A percentile compares a stretch with the other conserved stretches of the same genome.
Conservation (phyloP, 768 basidiomycete species). For the Favolaschia claudopus region DNA sequence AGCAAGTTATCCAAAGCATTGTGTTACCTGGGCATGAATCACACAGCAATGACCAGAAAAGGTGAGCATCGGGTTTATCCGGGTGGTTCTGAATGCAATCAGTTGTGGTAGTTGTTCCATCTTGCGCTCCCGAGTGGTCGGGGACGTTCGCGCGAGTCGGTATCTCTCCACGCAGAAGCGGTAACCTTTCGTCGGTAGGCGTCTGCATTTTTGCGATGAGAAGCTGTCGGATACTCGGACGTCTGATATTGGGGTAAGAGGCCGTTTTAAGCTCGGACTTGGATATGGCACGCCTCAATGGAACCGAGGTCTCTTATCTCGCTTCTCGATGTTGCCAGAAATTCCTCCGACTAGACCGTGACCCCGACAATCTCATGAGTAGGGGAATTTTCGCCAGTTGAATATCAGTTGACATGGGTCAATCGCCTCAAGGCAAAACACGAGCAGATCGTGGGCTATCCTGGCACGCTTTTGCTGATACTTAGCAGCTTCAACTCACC, state of each 20-base stretch:
- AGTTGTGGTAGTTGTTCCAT: not conserved
- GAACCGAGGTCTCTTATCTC: not conserved
- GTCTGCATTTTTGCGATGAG: constrained; percentile 16
- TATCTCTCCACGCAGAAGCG: constrained; percentile 30
- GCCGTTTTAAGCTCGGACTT: constrained; percentile 17
- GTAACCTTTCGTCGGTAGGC: constrained; percentile 39
- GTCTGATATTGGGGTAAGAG: not conserved
- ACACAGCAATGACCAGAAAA: constrained; percentile 56
- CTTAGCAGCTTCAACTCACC: constrained; percentile 5
- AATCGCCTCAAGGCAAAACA: constrained; percentile 63
- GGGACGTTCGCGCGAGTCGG: not conserved
- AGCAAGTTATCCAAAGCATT: too few relatives aligned
- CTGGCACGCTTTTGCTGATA: constrained; percentile 10
- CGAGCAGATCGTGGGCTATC: constrained; percentile 34
- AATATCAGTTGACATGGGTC: constrained; percentile 28
- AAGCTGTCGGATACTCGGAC: not conserved
- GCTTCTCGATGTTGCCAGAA: not conserved
- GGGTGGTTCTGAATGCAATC: not conserved
- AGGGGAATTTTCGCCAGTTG: constrained; percentile 12
- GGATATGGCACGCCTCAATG: constrained; percentile 16
- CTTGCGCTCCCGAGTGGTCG: not conserved
- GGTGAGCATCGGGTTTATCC: constrained; percentile 20
- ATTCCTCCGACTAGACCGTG: constrained; percentile 14
- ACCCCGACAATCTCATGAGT: constrained; percentile 18
- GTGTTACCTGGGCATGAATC: constrained; percentile 70